Base-by-base conservation (phyloP, 805 yeast species). In the Blastobotrys mokoenaii region DNA sequence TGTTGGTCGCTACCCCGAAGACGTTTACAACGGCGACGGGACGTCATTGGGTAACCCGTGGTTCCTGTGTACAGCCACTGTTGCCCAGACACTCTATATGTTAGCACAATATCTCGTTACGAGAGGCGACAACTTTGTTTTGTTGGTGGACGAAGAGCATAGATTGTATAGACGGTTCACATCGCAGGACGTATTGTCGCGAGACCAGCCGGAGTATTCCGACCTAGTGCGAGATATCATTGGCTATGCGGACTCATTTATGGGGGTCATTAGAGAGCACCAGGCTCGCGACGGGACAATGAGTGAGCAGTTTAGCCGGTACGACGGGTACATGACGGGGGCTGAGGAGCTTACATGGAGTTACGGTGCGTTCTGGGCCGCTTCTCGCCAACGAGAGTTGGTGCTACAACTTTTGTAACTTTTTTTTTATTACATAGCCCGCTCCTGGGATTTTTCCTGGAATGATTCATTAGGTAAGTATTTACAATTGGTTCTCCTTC, bases 1-100 rank as follows among this genome's bases (percentile, higher is more conserved):
- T 0, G 64, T 89, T 44, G 97, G 97, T 2, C 72, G 97, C 58
- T 89, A 89, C 58, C 96, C 97, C 0, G 97, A 89, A 58, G 97
- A 89, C 64, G 61, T 82, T 8, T 89, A 89, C 62, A 82, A 89
- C 61, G 96, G 96, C 0, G 66, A 69, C 48, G 79, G 78, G 0
- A 68, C 74, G 0, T 70, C 81, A 29, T 86, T 81, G 55, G 97
- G 96, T 2, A 88, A 89, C 57, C 97, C 97, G 4, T 89, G 97
- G 97, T 87, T 88, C 59, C 74, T 89, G 47, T 59, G 66, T 32
- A 67, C 70, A 1, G 56, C 67, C 2, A 49, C 64, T 12, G 60
- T 65, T 8, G 63, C 69, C 1, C 61, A 67, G 35, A 49, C 48
- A 15, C 34, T 64, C 35, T 64, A 60, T 44, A 44, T 48, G 6